Percentiles rank a stretch among this genome's conserved stretches.
Conservation (phyloP, 2,329 filamentous ascomycete species). For the Cladosporium oxysporum region DNA sequence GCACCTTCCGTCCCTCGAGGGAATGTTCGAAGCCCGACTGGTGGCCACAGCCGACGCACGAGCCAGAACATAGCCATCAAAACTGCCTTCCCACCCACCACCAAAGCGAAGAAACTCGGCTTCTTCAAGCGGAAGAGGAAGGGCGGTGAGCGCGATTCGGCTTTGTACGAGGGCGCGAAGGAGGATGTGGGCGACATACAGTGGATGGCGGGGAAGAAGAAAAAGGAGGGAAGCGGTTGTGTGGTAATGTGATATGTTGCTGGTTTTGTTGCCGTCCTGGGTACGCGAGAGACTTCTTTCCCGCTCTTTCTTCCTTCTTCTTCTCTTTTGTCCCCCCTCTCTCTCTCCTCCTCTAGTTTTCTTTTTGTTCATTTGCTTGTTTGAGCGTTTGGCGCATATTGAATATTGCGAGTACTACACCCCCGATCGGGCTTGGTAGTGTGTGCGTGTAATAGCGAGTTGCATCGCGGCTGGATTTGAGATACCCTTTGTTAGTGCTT, state of each 20-base stretch:
- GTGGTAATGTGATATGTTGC: slow-evolving; percentile 6
- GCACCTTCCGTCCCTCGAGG: slow-evolving; percentile 3
- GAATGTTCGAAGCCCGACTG: background rate
- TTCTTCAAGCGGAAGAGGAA: slow-evolving; percentile 28
- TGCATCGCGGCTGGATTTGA: slow-evolving; percentile 4
- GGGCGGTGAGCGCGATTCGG: background rate
- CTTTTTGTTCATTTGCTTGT: background rate
- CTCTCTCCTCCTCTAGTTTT: background rate
- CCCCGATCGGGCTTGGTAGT: background rate
- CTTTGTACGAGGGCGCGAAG: background rate
- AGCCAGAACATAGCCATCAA: slow-evolving; percentile 19
- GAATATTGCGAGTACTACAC: background rate
- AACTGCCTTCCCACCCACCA: slow-evolving; percentile 28
- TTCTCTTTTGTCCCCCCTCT: background rate
- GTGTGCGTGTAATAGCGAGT: background rate
- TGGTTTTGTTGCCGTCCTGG: too few species aligned
- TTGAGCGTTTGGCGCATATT: background rate
- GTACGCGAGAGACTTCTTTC: too few species aligned
- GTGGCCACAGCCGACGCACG: background rate
- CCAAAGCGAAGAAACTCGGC: slow-evolving; percentile 32
- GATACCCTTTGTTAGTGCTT: slow-evolving; percentile 8
- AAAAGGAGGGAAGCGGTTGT: slow-evolving; percentile 1
- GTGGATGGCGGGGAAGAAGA: slow-evolving; percentile 16
- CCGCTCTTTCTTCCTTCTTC: background rate
- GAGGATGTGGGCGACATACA: background rate